A percentile compares a stretch with the other conserved stretches of the same genome.
These are phyloP conservation scores for Phaeolepiota aurea DNA, from an alignment of 768 basidiomycete species.

Conservation along the genomic window DNA sequence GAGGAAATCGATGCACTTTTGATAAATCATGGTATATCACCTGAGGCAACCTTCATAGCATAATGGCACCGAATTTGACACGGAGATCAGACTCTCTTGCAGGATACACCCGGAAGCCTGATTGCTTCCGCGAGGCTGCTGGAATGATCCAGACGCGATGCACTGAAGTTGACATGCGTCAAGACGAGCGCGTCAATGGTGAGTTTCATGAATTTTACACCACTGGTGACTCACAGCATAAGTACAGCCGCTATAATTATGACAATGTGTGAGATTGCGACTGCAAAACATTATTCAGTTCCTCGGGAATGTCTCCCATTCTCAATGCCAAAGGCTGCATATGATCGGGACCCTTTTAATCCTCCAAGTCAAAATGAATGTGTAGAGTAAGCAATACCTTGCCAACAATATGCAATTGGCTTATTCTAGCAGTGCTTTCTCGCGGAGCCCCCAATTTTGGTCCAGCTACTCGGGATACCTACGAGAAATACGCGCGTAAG, in stretches of 20 bases:
- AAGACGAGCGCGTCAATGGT: slow-evolving; percentile 58
- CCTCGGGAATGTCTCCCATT: slow-evolving; percentile 53
- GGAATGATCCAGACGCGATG: slow-evolving; percentile 40
- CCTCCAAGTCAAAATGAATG: slow-evolving; percentile 25
- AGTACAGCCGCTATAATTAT: slow-evolving; percentile 60
- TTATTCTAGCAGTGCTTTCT: slow-evolving; percentile 45
- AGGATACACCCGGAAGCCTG: slow-evolving; percentile 37
- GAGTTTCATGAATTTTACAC: not conserved
- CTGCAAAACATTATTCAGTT: slow-evolving; percentile 56
- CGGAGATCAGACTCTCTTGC: slow-evolving; percentile 32
- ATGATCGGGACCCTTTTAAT: slow-evolving; percentile 9
- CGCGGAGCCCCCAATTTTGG: slow-evolving; percentile 77
- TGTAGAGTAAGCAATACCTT: slow-evolving; percentile 19
- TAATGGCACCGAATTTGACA: too few species aligned
- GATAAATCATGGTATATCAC: slow-evolving; percentile 1
- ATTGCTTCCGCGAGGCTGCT: slow-evolving; percentile 56
- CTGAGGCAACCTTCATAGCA: too few species aligned
- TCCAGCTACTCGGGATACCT: slow-evolving; percentile 82
- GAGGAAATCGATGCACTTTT: slow-evolving; percentile 1
- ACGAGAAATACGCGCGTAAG: slow-evolving; percentile 61
- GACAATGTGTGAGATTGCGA: slow-evolving; percentile 76
- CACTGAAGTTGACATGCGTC: slow-evolving; percentile 48
- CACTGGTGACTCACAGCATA: not conserved
- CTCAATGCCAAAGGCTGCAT: slow-evolving; percentile 8
- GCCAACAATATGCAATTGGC: not conserved